Evolutionary conservation across 2,329 filamentous ascomycete genomes (phyloP), one percentile per base, ranked within the genome.

Genomic region (Verticillium nubilum): DNA sequence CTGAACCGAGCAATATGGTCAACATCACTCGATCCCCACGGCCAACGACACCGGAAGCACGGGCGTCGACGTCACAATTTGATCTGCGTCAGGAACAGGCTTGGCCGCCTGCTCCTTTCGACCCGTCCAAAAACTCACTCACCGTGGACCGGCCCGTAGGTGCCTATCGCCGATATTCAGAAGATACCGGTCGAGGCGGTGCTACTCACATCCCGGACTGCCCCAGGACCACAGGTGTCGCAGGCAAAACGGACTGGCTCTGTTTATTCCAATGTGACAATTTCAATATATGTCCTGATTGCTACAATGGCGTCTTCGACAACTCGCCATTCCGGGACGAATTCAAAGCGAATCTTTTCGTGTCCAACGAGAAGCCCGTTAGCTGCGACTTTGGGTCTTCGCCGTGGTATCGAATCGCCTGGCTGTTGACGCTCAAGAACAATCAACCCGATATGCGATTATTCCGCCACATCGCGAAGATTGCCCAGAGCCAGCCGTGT

Each of bases 341-440:
- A 33, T 92, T 97, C 67, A 76, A 86, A 12, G 80, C 81, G 3
- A 84, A 85, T 35, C 80, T 85, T 29, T 76, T 80, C 28, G 84
- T 86, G 17, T 78, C 84, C 4, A 76, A 80, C 2, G 81, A 84
- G 15, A 77, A 80, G 47, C 79, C 84, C 53, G 80, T 90, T 7
- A 79, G 82, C 53, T 98, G 94, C 74, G 88, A 92, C 64, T 91
- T 97, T 72, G 91, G 90, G 29, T 82, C 85, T 13, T 82, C 80
- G 0, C 85, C 88, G 1, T 97, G 92, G 91, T 88, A 91, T 67
- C 86, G 91, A 28, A 86, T 97, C 42, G 92, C 92, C 1, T 96
- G 90, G 86, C 80, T 93, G 3, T 80, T 96, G 63, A 93, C 87
- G 2, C 76, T 90, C 57, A 92, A 92, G 72, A 85, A 91, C 64